Conservation (phyloP, 768 basidiomycete species). For the Daedalea quercina region DNA sequence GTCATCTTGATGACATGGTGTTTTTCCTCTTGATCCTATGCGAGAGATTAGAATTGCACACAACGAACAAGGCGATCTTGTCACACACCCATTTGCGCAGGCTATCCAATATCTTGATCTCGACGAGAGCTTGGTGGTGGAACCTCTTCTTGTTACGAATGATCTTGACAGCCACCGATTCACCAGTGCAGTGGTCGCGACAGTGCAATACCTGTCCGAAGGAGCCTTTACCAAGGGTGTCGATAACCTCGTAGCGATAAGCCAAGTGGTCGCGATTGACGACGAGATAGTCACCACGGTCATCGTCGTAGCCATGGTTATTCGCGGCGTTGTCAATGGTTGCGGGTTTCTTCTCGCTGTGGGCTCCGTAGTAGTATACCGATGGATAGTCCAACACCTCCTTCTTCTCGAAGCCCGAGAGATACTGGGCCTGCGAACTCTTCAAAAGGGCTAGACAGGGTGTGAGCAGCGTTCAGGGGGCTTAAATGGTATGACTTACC, state of each 20-base stretch:
- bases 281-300: slow-evolving; percentile 93
- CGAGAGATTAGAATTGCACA: background rate
- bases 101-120: slow-evolving; percentile 97
- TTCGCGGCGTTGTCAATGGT: slow-evolving; percentile 65
- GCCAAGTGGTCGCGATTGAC: slow-evolving; percentile 89
- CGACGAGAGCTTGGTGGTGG: slow-evolving; percentile 97
- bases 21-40: slow-evolving; percentile 90
- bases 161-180: slow-evolving; percentile 98
- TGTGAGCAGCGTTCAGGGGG: slow-evolving; percentile 5
- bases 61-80: background rate
- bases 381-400: slow-evolving; percentile 85
- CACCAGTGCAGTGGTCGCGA: slow-evolving; percentile 90
- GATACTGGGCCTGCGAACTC: slow-evolving; percentile 55
- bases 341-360: slow-evolving; percentile 80
- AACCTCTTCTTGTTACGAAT: slow-evolving; percentile 99
- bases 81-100: slow-evolving; percentile 91
- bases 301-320: slow-evolving; percentile 96
- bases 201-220: slow-evolving; percentile 97
- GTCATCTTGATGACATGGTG: slow-evolving; percentile 98
- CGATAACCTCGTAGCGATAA: slow-evolving; percentile 93
- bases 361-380: slow-evolving; percentile 77
- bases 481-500: slow-evolving; percentile 39
- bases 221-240: slow-evolving; percentile 93
- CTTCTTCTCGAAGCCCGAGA: slow-evolving; percentile 85
- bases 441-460: slow-evolving; percentile 51